phyloP scores from a whole-genome alignment of 2,329 filamentous ascomycete species.

The Cercospora nicotianae region DNA sequence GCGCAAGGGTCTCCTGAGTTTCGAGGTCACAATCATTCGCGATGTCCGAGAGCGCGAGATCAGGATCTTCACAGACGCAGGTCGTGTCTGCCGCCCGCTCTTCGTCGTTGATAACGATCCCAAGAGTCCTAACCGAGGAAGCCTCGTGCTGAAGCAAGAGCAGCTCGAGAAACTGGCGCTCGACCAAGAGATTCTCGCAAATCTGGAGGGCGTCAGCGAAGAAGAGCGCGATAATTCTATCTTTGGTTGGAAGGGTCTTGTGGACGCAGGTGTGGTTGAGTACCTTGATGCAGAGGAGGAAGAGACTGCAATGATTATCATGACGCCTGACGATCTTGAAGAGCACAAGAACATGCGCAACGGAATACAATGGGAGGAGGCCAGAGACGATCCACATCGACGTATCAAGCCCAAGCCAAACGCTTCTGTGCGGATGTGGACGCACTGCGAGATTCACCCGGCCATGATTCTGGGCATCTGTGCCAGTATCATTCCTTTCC shows the following conservation, averaged over 20 bases:
- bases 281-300: constrained; percentile 98
- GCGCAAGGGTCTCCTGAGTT: constrained; percentile 78
- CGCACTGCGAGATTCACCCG: constrained; percentile 98
- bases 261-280: constrained; percentile 83
- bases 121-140: constrained; percentile 71
- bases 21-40: constrained; percentile 90
- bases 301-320: constrained; percentile 98
- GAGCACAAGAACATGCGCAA: constrained; percentile 47
- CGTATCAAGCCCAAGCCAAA: constrained; percentile 88
- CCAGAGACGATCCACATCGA: constrained; percentile 72
- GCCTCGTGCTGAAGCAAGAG: constrained; percentile 80
- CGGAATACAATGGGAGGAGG: constrained; percentile 48
- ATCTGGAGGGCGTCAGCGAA: constrained; percentile 52
- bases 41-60: constrained; percentile 97
- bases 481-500: constrained; percentile 98
- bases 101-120: constrained; percentile 89
- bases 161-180: constrained; percentile 74
- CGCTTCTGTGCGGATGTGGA: constrained; percentile 85
- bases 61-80: constrained; percentile 97
- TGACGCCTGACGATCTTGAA: constrained; percentile 94
- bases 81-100: constrained; percentile 87
- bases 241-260: constrained; percentile 86
- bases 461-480: constrained; percentile 99
- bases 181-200: constrained; percentile 59
- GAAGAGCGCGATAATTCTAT: constrained; percentile 61